These are phyloP conservation scores for Orbilia javanica DNA, from an alignment of 2,329 filamentous ascomycete genomes.

Conservation along the genomic window DNA sequence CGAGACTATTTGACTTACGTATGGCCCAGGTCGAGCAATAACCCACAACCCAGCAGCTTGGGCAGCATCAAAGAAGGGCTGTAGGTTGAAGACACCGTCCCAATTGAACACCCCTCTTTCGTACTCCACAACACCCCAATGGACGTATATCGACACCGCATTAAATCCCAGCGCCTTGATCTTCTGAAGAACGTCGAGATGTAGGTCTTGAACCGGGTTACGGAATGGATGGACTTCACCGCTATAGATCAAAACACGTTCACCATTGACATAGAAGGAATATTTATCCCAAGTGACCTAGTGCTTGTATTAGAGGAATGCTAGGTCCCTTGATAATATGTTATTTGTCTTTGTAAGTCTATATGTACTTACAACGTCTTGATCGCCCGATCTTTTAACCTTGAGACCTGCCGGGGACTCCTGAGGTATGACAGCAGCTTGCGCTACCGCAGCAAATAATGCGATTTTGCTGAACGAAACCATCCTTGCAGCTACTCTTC, in stretches of 20 bases:
- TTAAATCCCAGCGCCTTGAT: constrained; percentile 85
- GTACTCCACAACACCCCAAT: constrained; percentile 83
- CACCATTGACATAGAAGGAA: constrained; percentile 77
- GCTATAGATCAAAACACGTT: constrained; percentile 78
- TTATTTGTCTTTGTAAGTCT: not conserved
- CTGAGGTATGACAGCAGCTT: constrained; percentile 43
- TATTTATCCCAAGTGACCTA: constrained; percentile 78
- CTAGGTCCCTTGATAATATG: not conserved
- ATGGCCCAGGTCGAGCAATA: constrained; percentile 69
- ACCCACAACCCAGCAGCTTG: constrained; percentile 80
- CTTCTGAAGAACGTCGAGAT: constrained; percentile 83
- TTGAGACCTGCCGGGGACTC: constrained; percentile 47
- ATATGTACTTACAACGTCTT: constrained; percentile 29
- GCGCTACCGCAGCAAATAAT: constrained; percentile 37
- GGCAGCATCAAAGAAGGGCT: constrained; percentile 82
- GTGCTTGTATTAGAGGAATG: not conserved
- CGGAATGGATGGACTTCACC: constrained; percentile 79
- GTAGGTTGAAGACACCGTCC: constrained; percentile 78
- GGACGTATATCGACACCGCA: constrained; percentile 80
- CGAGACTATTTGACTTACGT: constrained; percentile 18
- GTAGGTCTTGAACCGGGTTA: constrained; percentile 72
- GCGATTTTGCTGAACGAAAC: constrained; percentile 51
- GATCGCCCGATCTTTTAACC: constrained; percentile 34
- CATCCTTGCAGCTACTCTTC: constrained; percentile 29
- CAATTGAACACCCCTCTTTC: constrained; percentile 77